These are phyloP conservation scores for Morella rubra DNA, from an alignment of 306 rosid genomes.

Conservation along the genomic window DNA sequence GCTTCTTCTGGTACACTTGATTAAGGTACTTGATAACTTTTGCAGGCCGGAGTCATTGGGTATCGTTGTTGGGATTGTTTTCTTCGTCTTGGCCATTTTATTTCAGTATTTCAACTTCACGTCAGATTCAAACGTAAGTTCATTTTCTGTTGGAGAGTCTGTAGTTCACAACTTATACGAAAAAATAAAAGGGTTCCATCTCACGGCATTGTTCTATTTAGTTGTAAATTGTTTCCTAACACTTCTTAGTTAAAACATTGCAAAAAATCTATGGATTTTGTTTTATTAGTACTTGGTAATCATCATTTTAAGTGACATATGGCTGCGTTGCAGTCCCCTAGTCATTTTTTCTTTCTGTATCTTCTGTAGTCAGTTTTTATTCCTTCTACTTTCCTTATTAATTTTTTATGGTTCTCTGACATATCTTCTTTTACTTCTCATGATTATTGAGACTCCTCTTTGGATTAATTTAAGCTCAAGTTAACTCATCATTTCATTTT, in stretches of 20 bases:
- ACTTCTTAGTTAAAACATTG: background rate
- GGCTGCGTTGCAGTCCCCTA: background rate
- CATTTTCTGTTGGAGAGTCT: background rate
- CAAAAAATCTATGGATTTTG: background rate
- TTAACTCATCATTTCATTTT: background rate
- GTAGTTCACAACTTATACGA: background rate
- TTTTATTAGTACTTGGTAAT: background rate
- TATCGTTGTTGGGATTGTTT: slow-evolving; percentile 81
- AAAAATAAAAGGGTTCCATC: background rate
- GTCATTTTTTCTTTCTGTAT: background rate
- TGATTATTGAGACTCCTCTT: background rate
- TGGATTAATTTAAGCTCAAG: slow-evolving; percentile 3
- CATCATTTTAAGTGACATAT: background rate
- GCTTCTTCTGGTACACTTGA: slow-evolving; percentile 3
- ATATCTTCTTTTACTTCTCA: background rate
- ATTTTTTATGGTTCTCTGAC: background rate
- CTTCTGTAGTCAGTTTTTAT: no score
- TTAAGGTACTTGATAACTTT: slow-evolving; percentile 17
- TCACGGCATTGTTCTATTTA: background rate
- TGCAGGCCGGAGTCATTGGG: slow-evolving; percentile 96
- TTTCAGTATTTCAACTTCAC: slow-evolving; percentile 93
- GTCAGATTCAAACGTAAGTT: slow-evolving; percentile 80
- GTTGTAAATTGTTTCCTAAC: background rate
- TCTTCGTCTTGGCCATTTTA: slow-evolving; percentile 73
- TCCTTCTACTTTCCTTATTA: background rate